A percentile compares a stretch with the other conserved stretches of the same genome.
These are phyloP conservation scores for Podospora conica DNA, from an alignment of 495 filamentous ascomycete species.

Conservation along the genomic window DNA sequence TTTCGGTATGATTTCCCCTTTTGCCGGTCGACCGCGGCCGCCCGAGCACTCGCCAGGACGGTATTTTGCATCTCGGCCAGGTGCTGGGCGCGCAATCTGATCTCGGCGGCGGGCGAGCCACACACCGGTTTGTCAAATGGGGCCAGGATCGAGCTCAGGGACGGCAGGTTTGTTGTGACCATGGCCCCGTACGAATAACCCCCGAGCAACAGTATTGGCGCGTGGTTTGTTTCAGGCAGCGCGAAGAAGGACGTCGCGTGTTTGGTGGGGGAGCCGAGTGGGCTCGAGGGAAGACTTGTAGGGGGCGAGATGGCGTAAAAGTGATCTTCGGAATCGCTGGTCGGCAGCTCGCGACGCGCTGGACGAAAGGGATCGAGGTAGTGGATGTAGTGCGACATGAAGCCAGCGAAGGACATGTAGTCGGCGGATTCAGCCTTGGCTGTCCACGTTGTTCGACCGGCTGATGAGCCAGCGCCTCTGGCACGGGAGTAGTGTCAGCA, in stretches of 20 bases:
- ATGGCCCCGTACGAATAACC: conserved; percentile 94
- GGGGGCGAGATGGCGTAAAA: background rate
- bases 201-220: conserved; percentile 51
- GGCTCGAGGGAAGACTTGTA: background rate
- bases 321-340: background rate
- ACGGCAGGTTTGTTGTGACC: conserved; percentile 66
- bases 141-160: conserved; percentile 49
- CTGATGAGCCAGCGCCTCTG: conserved; percentile 73
- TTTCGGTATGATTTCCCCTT: conserved; percentile 23
- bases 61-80: conserved; percentile 51
- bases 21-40: conserved; percentile 19
- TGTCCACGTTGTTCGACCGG: conserved; percentile 79
- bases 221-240: background rate
- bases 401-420: conserved; percentile 72
- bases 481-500: background rate
- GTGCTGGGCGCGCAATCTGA: conserved; percentile 58
- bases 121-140: conserved; percentile 47
- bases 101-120: conserved; percentile 55
- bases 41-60: conserved; percentile 23
- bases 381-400: conserved; percentile 66
- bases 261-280: background rate
- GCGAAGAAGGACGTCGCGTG: background rate
- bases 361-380: conserved; percentile 28
- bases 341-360: background rate
- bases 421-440: conserved; percentile 72